A percentile compares a stretch with the other conserved stretches of the same genome.
Evolutionary conservation across 192 early-diverging fungal genomes (phyloP).

Genomic region (Coemansia reversa): DNA sequence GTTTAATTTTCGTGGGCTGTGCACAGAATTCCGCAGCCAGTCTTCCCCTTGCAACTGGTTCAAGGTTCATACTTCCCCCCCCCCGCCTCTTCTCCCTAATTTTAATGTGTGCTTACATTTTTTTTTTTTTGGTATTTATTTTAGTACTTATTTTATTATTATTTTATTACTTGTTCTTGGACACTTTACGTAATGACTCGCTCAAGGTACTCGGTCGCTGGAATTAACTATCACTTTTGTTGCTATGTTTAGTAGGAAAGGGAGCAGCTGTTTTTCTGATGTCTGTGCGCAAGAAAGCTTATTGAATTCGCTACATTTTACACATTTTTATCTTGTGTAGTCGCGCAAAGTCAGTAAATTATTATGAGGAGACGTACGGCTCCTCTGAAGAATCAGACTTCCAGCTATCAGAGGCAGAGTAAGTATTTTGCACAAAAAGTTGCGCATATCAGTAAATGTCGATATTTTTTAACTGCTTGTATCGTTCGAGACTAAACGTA

Average conservation of each 20-base stretch:
- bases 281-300: neutral
- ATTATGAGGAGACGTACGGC: constrained; percentile 21
- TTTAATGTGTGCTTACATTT: constrained; percentile 6
- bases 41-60: neutral
- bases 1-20: neutral
- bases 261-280: no score
- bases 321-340: neutral
- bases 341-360: constrained; percentile 34
- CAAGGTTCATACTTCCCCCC: constrained; percentile 4
- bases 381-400: constrained; percentile 40
- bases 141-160: constrained; percentile 1
- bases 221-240: no score
- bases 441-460: no score
- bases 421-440: constrained; percentile 11
- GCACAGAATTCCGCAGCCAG: constrained; percentile 12
- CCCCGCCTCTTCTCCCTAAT: neutral
- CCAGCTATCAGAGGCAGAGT: constrained; percentile 31
- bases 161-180: neutral
- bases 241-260: constrained; percentile 1
- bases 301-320: neutral
- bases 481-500: no score
- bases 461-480: no score
- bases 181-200: constrained; percentile 25
- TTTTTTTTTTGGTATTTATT: constrained; percentile 5
- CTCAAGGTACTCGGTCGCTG: constrained; percentile 21